These are phyloP conservation scores for Umbelopsis sp. DNA, from an alignment of 371 early-diverging fungal species.

Conservation along the genomic window DNA sequence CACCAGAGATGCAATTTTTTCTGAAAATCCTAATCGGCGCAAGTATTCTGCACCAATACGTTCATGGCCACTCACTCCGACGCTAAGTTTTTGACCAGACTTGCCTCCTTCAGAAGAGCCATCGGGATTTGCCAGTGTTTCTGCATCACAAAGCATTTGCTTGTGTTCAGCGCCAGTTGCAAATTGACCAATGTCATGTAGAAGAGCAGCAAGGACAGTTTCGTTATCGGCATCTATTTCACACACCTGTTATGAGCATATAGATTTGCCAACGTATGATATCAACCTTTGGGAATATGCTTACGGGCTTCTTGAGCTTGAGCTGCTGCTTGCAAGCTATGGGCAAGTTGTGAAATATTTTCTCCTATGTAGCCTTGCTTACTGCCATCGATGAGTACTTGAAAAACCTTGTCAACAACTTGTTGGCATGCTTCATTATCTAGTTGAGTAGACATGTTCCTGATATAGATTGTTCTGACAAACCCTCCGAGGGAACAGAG, in stretches of 20 bases:
- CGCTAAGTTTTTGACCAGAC: conserved; percentile 28
- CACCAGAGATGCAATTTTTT: conserved; percentile 51
- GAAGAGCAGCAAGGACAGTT: conserved; percentile 53
- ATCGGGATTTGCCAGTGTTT: conserved; percentile 29
- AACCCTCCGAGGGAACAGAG: not conserved
- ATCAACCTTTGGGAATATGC: not conserved
- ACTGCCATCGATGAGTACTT: conserved; percentile 52
- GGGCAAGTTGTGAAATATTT: conserved; percentile 57
- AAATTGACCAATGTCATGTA: conserved; percentile 65
- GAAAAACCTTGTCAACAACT: conserved; percentile 41
- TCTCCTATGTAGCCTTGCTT: conserved; percentile 58
- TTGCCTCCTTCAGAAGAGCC: conserved; percentile 20
- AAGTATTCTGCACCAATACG: conserved; percentile 56
- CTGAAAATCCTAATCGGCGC: conserved; percentile 50
- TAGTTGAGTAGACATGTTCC: conserved; percentile 12
- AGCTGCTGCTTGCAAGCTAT: conserved; percentile 55
- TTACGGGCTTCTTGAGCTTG: conserved; percentile 42
- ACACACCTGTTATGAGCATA: not conserved
- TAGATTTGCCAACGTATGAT: not conserved
- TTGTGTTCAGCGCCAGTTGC: conserved; percentile 46
- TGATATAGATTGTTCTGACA: conserved; percentile 1
- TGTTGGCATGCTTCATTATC: conserved; percentile 19
- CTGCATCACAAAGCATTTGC: conserved; percentile 49
- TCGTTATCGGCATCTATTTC: conserved; percentile 49
- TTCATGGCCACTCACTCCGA: conserved; percentile 55